Evolutionary conservation across 164 flowering plant genomes (phyloP).

Genomic region (Magnolia changhungtana): DNA sequence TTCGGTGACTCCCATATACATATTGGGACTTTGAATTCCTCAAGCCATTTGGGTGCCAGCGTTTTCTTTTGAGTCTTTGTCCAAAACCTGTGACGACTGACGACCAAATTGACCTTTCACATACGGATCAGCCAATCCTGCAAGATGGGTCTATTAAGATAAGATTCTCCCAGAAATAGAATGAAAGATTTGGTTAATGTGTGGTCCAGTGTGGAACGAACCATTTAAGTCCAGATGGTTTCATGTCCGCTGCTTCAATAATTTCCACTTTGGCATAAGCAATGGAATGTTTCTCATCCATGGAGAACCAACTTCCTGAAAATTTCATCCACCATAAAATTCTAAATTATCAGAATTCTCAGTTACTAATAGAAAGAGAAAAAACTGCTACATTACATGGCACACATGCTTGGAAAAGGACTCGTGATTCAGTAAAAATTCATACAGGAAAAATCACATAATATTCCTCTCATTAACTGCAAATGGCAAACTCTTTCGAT

Average conservation of each 20-base stretch:
- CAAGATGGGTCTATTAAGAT: slow-evolving; percentile 17
- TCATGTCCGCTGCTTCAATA: slow-evolving; percentile 82
- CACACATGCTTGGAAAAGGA: background rate
- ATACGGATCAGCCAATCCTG: slow-evolving; percentile 99
- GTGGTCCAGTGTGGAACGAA: slow-evolving; percentile 20
- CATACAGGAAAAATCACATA: background rate
- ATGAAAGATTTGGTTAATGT: background rate
- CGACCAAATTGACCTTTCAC: slow-evolving; percentile 85
- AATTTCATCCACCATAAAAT: background rate
- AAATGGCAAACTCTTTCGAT: too few relatives aligned
- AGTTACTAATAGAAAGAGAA: background rate
- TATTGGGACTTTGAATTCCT: slow-evolving; percentile 87
- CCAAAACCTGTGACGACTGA: slow-evolving; percentile 63
- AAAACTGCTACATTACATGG: too few relatives aligned
- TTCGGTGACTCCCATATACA: slow-evolving; percentile 72
- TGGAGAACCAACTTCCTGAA: slow-evolving; percentile 68
- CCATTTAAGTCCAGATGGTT: slow-evolving; percentile 94
- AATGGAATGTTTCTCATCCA: slow-evolving; percentile 72
- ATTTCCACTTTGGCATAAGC: slow-evolving; percentile 80
- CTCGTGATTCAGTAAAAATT: background rate
- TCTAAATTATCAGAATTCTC: background rate
- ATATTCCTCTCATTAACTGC: too few relatives aligned
- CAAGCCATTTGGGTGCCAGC: slow-evolving; percentile 79
- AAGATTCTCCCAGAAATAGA: background rate
- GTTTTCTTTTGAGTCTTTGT: slow-evolving; percentile 80